A percentile compares a stretch with the other conserved stretches of the same genome.
phyloP scores from a whole-genome alignment of 139 green algal species.

The Micromonas pusilla region DNA sequence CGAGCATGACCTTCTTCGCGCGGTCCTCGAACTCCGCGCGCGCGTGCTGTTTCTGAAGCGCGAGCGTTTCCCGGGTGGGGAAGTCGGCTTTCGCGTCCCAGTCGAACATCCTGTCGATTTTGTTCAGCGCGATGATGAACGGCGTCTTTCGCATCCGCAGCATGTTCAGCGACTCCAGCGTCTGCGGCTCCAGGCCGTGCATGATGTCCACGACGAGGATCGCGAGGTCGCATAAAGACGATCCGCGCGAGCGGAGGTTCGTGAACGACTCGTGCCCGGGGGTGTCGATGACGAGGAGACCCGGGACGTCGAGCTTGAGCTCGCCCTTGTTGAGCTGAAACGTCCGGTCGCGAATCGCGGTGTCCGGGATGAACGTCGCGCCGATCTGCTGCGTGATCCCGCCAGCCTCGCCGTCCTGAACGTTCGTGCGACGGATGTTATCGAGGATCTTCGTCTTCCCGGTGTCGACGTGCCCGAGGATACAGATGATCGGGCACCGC shows the following conservation, averaged over 20 bases:
- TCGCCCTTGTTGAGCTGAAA: conserved; percentile 30
- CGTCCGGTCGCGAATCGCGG: conserved; percentile 75
- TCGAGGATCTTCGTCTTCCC: conserved; percentile 99
- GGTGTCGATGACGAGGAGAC: conserved; percentile 97
- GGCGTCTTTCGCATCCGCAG: conserved; percentile 93
- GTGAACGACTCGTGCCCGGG: conserved; percentile 95
- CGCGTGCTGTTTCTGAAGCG: conserved; percentile 61
- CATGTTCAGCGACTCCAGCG: conserved; percentile 93
- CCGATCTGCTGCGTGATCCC: conserved; percentile 99
- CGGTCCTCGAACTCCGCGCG: conserved; percentile 61
- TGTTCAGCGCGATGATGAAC: conserved; percentile 98
- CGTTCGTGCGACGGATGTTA: conserved; percentile 93
- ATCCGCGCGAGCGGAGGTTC: conserved; percentile 88
- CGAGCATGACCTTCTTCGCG: conserved; percentile 31
- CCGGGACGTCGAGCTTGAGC: conserved; percentile 72
- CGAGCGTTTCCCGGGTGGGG: conserved; percentile 69
- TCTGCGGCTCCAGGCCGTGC: conserved; percentile 97
- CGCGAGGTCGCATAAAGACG: conserved; percentile 93
- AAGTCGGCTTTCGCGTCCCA: conserved; percentile 74
- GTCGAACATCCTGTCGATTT: conserved; percentile 89
- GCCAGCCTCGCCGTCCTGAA: conserved; percentile 90
- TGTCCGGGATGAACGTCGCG: conserved; percentile 88
- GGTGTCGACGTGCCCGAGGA: conserved; percentile 97
- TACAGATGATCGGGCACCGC: conserved; percentile 97
- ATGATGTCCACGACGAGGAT: conserved; percentile 98